phyloP scores from a whole-genome alignment of 345 rosid species.

The Gossypium thurberi region DNA sequence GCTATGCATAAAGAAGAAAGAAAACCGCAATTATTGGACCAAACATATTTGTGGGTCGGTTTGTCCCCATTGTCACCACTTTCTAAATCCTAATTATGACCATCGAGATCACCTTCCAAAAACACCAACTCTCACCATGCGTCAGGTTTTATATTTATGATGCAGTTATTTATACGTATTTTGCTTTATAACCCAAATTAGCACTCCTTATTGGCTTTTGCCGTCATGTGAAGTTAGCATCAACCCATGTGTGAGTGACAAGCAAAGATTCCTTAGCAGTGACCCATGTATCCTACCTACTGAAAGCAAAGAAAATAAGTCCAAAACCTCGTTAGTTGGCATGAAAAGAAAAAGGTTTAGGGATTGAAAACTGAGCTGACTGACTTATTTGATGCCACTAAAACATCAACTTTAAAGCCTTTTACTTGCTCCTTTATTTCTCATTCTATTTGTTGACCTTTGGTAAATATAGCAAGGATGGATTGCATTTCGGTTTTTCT shows the following conservation, averaged over 20 bases:
- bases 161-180: no score
- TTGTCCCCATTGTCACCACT: not conserved
- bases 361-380: not conserved
- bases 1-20: not conserved
- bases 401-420: not conserved
- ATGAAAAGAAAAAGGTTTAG: not conserved
- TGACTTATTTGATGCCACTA: not conserved
- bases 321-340: conserved; percentile 5
- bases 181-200: no score
- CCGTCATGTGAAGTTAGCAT: conserved; percentile 12
- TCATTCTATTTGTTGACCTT: not conserved
- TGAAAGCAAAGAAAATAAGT: not conserved
- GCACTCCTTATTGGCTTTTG: not conserved
- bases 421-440: not conserved
- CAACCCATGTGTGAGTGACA: conserved; percentile 10
- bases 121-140: no score
- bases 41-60: not conserved
- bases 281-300: not conserved
- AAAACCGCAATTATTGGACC: not conserved
- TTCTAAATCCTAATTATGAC: not conserved
- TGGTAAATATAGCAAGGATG: no score
- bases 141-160: no score
- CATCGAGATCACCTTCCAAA: not conserved
- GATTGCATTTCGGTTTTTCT: no score
- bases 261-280: conserved; percentile 5